Conservation (phyloP, 2,329 filamentous ascomycete species). For the Pseudogymnoascus sp. region DNA sequence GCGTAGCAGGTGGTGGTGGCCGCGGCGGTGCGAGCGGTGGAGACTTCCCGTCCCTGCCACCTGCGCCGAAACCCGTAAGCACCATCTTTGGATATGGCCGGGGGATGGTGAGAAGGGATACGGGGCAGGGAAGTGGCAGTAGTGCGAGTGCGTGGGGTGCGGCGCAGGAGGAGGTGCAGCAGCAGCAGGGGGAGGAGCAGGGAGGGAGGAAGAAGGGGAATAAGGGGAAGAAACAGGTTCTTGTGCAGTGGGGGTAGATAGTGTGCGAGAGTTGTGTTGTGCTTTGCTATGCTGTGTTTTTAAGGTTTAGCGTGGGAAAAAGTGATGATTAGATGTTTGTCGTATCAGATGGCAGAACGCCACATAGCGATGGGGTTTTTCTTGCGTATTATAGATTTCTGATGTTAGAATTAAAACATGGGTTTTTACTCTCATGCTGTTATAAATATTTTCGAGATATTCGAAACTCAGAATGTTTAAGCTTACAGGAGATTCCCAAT, state of each 20-base stretch:
- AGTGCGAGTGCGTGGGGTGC: slow-evolving; percentile 19
- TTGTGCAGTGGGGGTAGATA: slow-evolving; percentile 54
- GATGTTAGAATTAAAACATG: neutral
- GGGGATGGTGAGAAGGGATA: slow-evolving; percentile 47
- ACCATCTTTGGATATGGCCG: slow-evolving; percentile 55
- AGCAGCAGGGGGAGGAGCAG: slow-evolving; percentile 20
- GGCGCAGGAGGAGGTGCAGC: slow-evolving; percentile 19
- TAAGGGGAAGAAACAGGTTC: slow-evolving; percentile 53
- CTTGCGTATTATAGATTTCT: slow-evolving; percentile 1
- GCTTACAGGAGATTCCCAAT: neutral
- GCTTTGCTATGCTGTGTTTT: no score
- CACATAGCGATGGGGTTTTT: neutral
- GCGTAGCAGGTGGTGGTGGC: neutral
- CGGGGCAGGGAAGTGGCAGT: slow-evolving; percentile 35
- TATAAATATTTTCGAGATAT: neutral
- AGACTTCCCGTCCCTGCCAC: slow-evolving; percentile 75
- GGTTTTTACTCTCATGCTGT: neutral
- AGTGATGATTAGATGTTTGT: neutral
- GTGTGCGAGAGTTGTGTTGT: neutral
- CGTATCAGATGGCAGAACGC: neutral
- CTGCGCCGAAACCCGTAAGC: slow-evolving; percentile 60
- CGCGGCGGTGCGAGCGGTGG: slow-evolving; percentile 34
- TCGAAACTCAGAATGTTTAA: neutral
- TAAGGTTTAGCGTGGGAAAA: slow-evolving; percentile 1
- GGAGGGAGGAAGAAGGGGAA: slow-evolving; percentile 45